Evolutionary conservation across 129 eudicot genomes (phyloP).

Genomic region (Chrysanthemum lavandulifolium): DNA sequence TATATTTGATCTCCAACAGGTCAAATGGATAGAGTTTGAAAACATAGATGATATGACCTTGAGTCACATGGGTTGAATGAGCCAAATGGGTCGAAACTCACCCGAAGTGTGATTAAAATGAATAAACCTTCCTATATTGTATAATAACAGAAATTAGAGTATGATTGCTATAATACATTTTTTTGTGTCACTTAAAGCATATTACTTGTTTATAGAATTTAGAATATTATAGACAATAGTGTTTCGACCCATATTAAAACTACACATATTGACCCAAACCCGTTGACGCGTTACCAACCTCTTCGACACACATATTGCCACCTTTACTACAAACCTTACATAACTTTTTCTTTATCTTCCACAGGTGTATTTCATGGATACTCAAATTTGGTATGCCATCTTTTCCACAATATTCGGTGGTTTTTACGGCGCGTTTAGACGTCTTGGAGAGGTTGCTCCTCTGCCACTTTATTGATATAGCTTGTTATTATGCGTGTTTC

Average conservation of each 20-base stretch:
- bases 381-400: constrained; percentile 96
- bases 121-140: not conserved
- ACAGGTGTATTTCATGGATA: constrained; percentile 96
- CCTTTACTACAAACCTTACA: not conserved
- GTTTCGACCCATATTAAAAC: not conserved
- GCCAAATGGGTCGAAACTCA: too few relatives aligned
- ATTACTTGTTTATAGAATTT: not conserved
- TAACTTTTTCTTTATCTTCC: constrained; percentile 3
- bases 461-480: not conserved
- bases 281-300: not conserved
- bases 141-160: not conserved
- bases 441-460: constrained; percentile 84
- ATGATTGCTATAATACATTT: not conserved
- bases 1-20: not conserved
- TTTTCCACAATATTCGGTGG: constrained; percentile 95
- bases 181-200: not conserved
- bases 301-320: not conserved
- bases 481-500: not conserved
- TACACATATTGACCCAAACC: not conserved
- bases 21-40: not conserved
- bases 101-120: not conserved
- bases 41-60: too few relatives aligned
- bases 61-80: too few relatives aligned
- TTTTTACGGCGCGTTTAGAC: constrained; percentile 86
- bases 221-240: not conserved